These are phyloP conservation scores for Verticillium alfalfae DNA, from an alignment of 2,329 filamentous ascomycete genomes.

Conservation along the genomic window DNA sequence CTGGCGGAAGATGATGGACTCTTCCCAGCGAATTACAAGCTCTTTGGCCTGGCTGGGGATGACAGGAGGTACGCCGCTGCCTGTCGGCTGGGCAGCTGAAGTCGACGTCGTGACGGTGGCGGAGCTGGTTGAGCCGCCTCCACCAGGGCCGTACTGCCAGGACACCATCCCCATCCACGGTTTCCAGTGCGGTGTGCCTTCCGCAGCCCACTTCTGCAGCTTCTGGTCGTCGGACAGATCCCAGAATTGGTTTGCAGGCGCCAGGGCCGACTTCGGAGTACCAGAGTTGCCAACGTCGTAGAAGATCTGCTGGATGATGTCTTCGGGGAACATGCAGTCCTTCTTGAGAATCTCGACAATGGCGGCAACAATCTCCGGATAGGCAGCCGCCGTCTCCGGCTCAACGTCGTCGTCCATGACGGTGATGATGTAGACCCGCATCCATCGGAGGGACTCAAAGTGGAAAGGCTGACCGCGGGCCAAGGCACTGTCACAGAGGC, in stretches of 20 bases:
- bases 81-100: background rate
- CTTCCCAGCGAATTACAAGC: background rate
- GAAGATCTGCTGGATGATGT: background rate
- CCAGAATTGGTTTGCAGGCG: background rate
- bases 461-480: background rate
- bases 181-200: background rate
- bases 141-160: constrained; percentile 8
- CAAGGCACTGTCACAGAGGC: background rate
- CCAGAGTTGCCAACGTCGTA: background rate
- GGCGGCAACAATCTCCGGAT: background rate
- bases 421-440: background rate
- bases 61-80: background rate
- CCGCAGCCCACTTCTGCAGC: background rate
- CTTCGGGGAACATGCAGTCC: background rate
- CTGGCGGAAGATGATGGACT: background rate
- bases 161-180: constrained; percentile 2
- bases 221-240: background rate
- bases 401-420: background rate
- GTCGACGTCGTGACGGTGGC: background rate
- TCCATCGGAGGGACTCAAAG: background rate
- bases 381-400: background rate
- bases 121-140: background rate
- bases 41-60: background rate
- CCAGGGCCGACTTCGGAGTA: background rate
- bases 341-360: background rate